A percentile compares a stretch with the other conserved stretches of the same genome.
phyloP scores from a whole-genome alignment of 495 filamentous ascomycete species.

The Tuber microsphaerosporum region DNA sequence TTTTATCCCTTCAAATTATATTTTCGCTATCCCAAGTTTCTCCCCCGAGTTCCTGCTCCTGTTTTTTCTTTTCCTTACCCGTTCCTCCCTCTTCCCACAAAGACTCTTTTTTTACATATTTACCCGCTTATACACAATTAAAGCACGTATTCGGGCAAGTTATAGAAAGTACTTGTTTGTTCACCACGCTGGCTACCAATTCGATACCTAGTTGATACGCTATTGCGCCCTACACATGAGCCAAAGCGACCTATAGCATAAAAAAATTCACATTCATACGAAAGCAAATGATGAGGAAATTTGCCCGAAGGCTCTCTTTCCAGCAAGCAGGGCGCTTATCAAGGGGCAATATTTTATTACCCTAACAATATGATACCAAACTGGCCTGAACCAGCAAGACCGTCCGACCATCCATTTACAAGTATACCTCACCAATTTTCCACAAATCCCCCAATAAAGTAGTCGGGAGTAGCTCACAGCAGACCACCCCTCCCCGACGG shows the following conservation, averaged over 20 bases:
- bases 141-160: neutral
- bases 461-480: neutral
- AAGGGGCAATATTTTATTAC: neutral
- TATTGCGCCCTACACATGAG: neutral
- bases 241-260: neutral
- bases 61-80: constrained; percentile 4
- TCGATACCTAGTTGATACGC: neutral
- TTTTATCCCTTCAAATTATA: neutral
- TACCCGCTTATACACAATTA: neutral
- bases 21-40: neutral
- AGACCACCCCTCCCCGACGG: neutral
- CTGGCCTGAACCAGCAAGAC: neutral
- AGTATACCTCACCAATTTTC: neutral
- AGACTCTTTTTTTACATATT: neutral
- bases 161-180: neutral
- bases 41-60: neutral
- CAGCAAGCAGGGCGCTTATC: neutral
- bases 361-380: neutral
- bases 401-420: neutral
- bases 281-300: neutral
- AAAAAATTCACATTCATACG: neutral
- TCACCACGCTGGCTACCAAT: neutral
- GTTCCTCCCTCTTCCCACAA: constrained; percentile 1
- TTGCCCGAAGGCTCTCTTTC: too few species aligned
- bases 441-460: neutral